phyloP scores from a whole-genome alignment of 352 stramenopile genomes.

The Pythium plurisporium region DNA sequence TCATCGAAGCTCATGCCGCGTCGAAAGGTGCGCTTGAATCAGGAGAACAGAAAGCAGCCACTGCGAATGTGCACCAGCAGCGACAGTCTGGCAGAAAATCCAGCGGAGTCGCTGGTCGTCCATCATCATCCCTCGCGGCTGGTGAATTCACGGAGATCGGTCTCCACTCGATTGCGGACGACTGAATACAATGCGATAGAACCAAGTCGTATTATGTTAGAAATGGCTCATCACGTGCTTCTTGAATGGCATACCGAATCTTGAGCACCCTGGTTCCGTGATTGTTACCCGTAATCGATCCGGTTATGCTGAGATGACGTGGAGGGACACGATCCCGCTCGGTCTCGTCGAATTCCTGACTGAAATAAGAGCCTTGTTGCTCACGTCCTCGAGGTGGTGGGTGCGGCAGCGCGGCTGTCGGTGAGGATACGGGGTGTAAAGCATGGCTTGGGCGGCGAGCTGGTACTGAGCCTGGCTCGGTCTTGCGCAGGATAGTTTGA shows the following conservation, averaged over 20 bases:
- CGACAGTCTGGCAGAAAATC: not conserved
- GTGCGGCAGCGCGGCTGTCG: not conserved
- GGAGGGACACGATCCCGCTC: not conserved
- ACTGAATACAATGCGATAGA: not conserved
- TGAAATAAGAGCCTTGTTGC: not conserved
- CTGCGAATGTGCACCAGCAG: no score
- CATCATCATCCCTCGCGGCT: constrained; percentile 23
- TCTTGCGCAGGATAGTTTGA: constrained; percentile 16
- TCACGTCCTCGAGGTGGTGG: not conserved
- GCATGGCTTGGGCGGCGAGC: not conserved
- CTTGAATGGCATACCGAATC: constrained; percentile 67
- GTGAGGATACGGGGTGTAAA: not conserved
- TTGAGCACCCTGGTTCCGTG: constrained; percentile 41
- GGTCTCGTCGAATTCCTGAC: not conserved
- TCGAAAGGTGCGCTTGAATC: not conserved
- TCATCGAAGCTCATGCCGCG: constrained; percentile 26
- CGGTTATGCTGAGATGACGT: not conserved
- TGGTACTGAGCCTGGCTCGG: not conserved
- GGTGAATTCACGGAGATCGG: constrained; percentile 61
- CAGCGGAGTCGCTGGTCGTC: not conserved
- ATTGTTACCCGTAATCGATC: not conserved
- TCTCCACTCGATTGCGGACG: constrained; percentile 38
- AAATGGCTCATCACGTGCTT: constrained; percentile 66
- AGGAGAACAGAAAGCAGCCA: not conserved
- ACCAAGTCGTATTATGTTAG: constrained; percentile 39